Evolutionary conservation across 345 rosid genomes (phyloP).

Genomic region (Moricandia arvensis): DNA sequence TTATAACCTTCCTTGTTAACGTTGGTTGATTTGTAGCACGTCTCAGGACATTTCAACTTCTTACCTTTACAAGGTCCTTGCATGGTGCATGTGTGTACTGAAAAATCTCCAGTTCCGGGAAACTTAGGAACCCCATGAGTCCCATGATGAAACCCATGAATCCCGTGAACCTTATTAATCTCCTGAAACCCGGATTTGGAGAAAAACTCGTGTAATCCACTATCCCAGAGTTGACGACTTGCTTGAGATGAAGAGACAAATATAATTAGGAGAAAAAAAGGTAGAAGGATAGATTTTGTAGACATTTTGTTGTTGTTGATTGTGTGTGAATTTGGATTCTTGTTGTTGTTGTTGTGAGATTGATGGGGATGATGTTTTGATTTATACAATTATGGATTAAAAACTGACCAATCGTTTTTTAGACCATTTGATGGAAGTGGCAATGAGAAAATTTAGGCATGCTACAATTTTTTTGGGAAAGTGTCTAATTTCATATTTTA

Average conservation of each 20-base stretch:
- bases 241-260: slow-evolving; percentile 23
- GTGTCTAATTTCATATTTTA: not conserved
- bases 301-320: slow-evolving; percentile 11
- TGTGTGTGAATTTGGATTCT: not conserved
- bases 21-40: slow-evolving; percentile 29
- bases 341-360: slow-evolving; percentile 15
- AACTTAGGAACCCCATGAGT: not conserved
- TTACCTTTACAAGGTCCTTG: slow-evolving; percentile 36
- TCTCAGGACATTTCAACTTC: slow-evolving; percentile 14
- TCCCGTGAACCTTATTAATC: not conserved
- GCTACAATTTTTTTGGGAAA: not conserved
- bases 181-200: slow-evolving; percentile 2
- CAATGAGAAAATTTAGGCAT: not conserved
- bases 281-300: not conserved
- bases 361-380: not conserved
- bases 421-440: not conserved
- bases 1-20: slow-evolving; percentile 15
- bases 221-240: slow-evolving; percentile 28
- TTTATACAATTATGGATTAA: not conserved
- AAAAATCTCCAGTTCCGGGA: not conserved
- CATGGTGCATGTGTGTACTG: not conserved
- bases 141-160: not conserved
- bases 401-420: not conserved
- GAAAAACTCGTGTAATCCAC: not conserved
- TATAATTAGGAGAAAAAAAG: slow-evolving; percentile 8